phyloP scores from a whole-genome alignment of 495 filamentous ascomycete genomes.

The Neurospora cerealis region DNA sequence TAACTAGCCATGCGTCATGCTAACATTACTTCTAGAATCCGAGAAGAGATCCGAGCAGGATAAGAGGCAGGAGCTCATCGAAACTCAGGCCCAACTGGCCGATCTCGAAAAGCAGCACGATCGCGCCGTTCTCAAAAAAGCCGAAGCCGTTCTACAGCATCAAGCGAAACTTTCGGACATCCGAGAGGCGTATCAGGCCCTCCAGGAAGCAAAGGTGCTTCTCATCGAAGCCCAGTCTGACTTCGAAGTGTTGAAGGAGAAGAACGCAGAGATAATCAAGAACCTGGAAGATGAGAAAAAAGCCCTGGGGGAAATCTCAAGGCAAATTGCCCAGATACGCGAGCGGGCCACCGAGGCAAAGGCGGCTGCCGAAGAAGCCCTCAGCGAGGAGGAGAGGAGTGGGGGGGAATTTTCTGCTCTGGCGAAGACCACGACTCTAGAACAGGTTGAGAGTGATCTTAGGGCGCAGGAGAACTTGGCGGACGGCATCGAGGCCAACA shows the following conservation, averaged over 20 bases:
- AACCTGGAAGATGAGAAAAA: constrained; percentile 36
- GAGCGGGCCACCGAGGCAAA: constrained; percentile 16
- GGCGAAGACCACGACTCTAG: constrained; percentile 37
- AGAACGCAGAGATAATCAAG: constrained; percentile 48
- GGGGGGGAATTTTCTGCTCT: constrained; percentile 19
- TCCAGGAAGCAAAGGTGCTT: constrained; percentile 57
- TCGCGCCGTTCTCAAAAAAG: constrained; percentile 49
- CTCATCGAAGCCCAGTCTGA: constrained; percentile 76
- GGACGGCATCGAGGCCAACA: constrained; percentile 69
- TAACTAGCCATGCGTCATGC: neutral
- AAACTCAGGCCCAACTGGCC: constrained; percentile 33
- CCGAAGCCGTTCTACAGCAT: constrained; percentile 48
- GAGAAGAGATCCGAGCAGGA: constrained; percentile 41
- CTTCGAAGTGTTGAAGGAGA: constrained; percentile 48
- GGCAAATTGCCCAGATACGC: constrained; percentile 19
- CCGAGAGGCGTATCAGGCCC: constrained; percentile 46
- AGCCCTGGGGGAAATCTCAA: constrained; percentile 6
- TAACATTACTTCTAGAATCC: constrained; percentile 31
- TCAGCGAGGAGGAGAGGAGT: constrained; percentile 23
- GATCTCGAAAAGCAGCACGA: constrained; percentile 37
- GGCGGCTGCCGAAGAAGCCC: constrained; percentile 14
- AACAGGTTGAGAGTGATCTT: constrained; percentile 65
- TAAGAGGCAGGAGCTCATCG: constrained; percentile 26
- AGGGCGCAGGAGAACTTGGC: constrained; percentile 63
- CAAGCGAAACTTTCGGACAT: constrained; percentile 51